phyloP scores from a whole-genome alignment of 768 basidiomycete genomes.

The Suillus brevipes region DNA sequence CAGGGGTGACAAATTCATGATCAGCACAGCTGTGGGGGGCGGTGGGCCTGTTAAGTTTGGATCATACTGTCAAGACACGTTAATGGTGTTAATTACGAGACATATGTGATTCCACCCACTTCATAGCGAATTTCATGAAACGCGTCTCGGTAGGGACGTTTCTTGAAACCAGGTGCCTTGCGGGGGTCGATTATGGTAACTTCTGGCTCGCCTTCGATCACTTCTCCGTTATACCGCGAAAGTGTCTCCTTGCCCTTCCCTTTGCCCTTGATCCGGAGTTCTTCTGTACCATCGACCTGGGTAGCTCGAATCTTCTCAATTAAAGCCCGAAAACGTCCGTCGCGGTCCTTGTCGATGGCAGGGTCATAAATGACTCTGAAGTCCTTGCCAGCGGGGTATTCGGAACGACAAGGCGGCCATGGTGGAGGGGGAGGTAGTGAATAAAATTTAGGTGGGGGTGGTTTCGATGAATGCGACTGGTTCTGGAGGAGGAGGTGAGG shows the following conservation, averaged over 20 bases:
- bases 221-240: conserved; percentile 55
- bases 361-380: conserved; percentile 71
- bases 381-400: conserved; percentile 47
- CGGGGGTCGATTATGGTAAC: conserved; percentile 55
- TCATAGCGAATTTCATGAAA: conserved; percentile 55
- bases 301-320: conserved; percentile 42
- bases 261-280: conserved; percentile 57
- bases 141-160: conserved; percentile 35
- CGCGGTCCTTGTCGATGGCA: conserved; percentile 46
- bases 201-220: conserved; percentile 44
- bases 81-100: conserved; percentile 5
- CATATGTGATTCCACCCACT: conserved; percentile 39
- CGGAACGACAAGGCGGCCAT: conserved; percentile 57
- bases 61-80: conserved; percentile 59
- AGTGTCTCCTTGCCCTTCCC: conserved; percentile 63
- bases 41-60: conserved; percentile 66
- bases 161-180: conserved; percentile 39
- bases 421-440: conserved; percentile 45
- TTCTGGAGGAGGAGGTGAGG: conserved; percentile 22
- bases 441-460: conserved; percentile 35
- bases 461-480: conserved; percentile 31
- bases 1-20: conserved; percentile 70
- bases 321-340: conserved; percentile 39
- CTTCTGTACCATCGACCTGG: conserved; percentile 33
- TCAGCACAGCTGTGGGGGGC: conserved; percentile 72